Conservation (phyloP, 1,284 basidiomycete genomes). For the Wallemia mellicola region DNA sequence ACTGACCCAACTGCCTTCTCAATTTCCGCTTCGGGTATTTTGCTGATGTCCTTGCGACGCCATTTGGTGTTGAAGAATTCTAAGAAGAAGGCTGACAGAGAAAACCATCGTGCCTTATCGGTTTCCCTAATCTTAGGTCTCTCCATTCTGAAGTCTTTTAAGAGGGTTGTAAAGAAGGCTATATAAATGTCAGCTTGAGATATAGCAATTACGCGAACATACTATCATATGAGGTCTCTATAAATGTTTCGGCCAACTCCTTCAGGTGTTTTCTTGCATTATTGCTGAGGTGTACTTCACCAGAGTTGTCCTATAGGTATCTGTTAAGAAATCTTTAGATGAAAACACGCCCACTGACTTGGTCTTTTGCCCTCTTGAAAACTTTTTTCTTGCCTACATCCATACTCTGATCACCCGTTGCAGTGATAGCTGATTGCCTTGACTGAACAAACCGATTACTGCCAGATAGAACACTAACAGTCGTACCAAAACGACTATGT, state of each 20-base stretch:
- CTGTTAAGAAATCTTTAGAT: neutral
- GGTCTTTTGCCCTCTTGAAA: constrained; percentile 27
- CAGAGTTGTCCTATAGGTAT: neutral
- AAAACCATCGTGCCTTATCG: constrained; percentile 56
- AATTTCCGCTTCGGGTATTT: neutral
- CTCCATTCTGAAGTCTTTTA: constrained; percentile 76
- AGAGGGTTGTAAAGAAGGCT: constrained; percentile 55
- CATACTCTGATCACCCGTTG: constrained; percentile 40
- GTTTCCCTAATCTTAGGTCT: constrained; percentile 63
- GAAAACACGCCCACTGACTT: constrained; percentile 5
- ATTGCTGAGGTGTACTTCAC: neutral
- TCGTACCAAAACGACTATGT: constrained; percentile 80
- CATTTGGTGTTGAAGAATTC: constrained; percentile 44
- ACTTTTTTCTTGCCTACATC: constrained; percentile 44
- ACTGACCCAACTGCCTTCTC: neutral
- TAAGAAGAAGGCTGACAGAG: constrained; percentile 57
- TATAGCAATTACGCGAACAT: constrained; percentile 1
- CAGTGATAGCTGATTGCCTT: constrained; percentile 44
- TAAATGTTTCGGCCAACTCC: constrained; percentile 33
- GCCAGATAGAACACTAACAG: constrained; percentile 28
- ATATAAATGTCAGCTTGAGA: no score
- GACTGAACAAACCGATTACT: constrained; percentile 31
- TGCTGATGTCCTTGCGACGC: neutral
- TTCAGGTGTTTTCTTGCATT: constrained; percentile 33
- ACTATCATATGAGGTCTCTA: constrained; percentile 16